Evolutionary conservation across 805 yeast species (phyloP), one percentile per base, ranked within the genome.

Genomic region (Lachancea waltii): DNA sequence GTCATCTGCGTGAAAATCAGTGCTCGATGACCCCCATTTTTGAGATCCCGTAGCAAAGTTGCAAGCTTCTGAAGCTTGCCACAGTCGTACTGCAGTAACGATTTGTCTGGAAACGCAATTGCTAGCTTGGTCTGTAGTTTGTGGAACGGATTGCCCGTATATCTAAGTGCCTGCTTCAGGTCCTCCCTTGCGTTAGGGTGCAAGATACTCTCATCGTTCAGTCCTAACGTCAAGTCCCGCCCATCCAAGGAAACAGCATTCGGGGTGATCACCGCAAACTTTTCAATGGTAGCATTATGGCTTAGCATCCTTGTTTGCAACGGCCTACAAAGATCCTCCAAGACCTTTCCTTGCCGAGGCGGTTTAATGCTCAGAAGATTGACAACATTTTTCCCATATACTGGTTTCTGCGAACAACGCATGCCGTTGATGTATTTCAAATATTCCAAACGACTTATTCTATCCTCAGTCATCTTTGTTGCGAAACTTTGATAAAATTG

Each of bases 1-100:
- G 98, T 90, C 99, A 92, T 92, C 56, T 92, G 99, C 0, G 99
- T 92, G 65, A 92, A 92, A 41, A 92, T 90, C 44, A 92, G 70
- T 0, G 95, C 97, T 45, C 98, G 71, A 57, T 92, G 99, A 0
- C 97, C 97, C 31, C 78, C 78, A 24, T 82, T 80, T 36, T 83
- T 81, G 45, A 94, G 67, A 18, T 85, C 81, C 41, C 81, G 85
- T 38, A 92, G 62, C 32, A 92, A 64, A 3, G 66, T 60, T 0
- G 97, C 90, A 35, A 92, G 63, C 50, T 80, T 82, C 57, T 92
- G 99, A 25, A 92, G 68, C 60, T 92, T 92, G 42, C 99, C 99
- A 68, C 98, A 92, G 60, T 92, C 99, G 58, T 83, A 92, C 56
- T 92, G 95, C 40, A 92, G 62, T 42, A 92, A 65, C 10, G 92